Percentiles rank a stretch among this genome's conserved stretches.
Evolutionary conservation across 129 eudicot genomes (phyloP).

Genomic region (Sambucus nigra): DNA sequence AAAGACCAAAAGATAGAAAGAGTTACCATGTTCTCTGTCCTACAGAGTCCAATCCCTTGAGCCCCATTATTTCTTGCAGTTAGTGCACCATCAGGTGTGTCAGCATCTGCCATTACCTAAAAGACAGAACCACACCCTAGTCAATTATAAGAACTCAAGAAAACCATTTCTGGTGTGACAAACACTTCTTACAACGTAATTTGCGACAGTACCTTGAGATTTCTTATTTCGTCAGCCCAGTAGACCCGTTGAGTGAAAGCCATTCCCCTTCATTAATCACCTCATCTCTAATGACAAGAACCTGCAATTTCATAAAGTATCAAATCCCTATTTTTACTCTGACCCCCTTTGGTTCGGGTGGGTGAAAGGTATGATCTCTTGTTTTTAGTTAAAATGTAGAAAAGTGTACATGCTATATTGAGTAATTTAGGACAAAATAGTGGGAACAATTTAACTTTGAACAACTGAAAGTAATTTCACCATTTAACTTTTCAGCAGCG

Average conservation of each 20-base stretch:
- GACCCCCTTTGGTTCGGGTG: no score
- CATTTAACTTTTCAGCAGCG: no score
- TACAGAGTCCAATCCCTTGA: conserved; percentile 95
- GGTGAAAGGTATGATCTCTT: no score
- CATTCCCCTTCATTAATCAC: conserved; percentile 87
- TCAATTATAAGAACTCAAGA: conserved; percentile 2
- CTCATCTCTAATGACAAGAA: conserved; percentile 44
- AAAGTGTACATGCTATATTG: no score
- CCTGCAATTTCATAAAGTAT: conserved; percentile 27
- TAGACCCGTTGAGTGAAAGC: conserved; percentile 93
- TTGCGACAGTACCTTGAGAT: conserved; percentile 50
- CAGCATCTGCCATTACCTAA: conserved; percentile 99
- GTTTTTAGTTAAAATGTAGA: no score
- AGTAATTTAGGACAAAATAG: no score
- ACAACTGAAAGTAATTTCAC: no score
- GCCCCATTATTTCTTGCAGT: conserved; percentile 94
- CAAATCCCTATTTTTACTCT: no score
- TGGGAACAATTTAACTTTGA: no score
- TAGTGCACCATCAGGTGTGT: conserved; percentile 91
- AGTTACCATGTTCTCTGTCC: conserved; percentile 96
- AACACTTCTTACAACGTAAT: conserved; percentile 2
- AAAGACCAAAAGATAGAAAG: neutral
- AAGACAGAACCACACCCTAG: neutral
- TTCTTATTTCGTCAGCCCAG: conserved; percentile 83
- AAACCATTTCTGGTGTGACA: neutral